These are phyloP conservation scores for Yamadazyma scolyti DNA, from an alignment of 805 yeast genomes.

Conservation along the genomic window DNA sequence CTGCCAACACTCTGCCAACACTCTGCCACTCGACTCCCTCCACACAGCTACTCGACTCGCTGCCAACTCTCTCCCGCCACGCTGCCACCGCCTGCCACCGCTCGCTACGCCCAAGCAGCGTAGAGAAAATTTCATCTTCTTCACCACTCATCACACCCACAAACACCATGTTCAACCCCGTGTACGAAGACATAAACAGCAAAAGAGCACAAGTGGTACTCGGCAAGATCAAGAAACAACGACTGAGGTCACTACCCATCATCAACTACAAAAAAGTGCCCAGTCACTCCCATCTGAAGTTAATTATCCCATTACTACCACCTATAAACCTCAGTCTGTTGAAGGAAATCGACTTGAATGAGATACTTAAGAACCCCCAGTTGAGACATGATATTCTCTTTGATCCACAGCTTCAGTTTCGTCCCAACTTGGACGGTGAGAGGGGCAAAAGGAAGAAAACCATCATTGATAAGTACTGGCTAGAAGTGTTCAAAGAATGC, in stretches of 20 bases:
- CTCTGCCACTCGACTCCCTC: too few relatives aligned
- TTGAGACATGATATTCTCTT: conserved; percentile 88
- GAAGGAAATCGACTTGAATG: conserved; percentile 82
- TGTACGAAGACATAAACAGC: too few relatives aligned
- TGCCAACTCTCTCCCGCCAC: too few relatives aligned
- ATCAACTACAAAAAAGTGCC: conserved; percentile 24
- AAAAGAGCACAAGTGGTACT: too few relatives aligned
- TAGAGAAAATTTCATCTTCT: too few relatives aligned
- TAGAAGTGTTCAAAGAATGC: conserved; percentile 68
- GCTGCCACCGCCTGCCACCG: too few relatives aligned
- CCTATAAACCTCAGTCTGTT: conserved; percentile 81
- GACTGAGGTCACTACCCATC: conserved; percentile 41
- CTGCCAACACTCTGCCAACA: too few relatives aligned
- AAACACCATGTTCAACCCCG: too few relatives aligned
- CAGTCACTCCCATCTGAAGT: conserved; percentile 13
- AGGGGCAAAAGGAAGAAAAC: conserved; percentile 75
- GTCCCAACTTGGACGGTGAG: conserved; percentile 90
- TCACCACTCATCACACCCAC: too few relatives aligned
- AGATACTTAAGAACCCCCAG: conserved; percentile 87
- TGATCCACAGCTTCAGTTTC: conserved; percentile 87
- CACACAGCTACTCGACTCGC: too few relatives aligned
- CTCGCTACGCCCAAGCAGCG: too few relatives aligned
- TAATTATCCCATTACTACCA: conserved; percentile 52
- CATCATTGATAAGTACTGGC: conserved; percentile 82
- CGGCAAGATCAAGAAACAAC: conserved; percentile 31